A percentile compares a stretch with the other conserved stretches of the same genome.
Conservation (phyloP, 495 filamentous ascomycete species). For the Xylaria intraflava region DNA sequence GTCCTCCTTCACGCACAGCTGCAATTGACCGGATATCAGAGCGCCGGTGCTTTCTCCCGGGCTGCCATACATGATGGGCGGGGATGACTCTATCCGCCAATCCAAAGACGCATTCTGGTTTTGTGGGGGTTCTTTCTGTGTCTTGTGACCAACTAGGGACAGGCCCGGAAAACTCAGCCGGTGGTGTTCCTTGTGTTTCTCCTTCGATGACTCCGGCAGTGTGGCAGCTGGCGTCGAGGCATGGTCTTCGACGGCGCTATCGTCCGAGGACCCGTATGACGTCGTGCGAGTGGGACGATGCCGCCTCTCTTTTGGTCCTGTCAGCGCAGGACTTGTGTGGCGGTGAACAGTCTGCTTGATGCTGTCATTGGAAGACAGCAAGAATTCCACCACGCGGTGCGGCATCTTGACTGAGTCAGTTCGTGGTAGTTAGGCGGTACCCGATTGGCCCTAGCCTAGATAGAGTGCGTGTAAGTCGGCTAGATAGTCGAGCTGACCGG, state of each 20-base stretch:
- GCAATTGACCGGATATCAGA: constrained; percentile 77
- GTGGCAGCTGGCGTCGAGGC: constrained; percentile 20
- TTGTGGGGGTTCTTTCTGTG: constrained; percentile 36
- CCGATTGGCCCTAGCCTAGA: background rate
- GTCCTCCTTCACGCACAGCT: constrained; percentile 60
- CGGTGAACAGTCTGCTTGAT: constrained; percentile 29
- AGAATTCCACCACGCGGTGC: constrained; percentile 45
- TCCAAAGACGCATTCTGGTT: constrained; percentile 52
- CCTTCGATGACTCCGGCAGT: constrained; percentile 25
- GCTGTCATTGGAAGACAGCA: constrained; percentile 35
- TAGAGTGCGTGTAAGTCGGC: background rate
- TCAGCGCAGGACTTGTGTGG: constrained; percentile 19
- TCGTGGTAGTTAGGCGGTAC: background rate
- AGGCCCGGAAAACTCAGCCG: constrained; percentile 42
- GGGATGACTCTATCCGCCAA: constrained; percentile 83
- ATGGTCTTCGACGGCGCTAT: constrained; percentile 27
- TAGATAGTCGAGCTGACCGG: too few relatives aligned
- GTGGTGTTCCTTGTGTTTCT: constrained; percentile 38
- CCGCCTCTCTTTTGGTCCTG: constrained; percentile 16
- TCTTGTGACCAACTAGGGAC: constrained; percentile 37
- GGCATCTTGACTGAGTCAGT: constrained; percentile 35
- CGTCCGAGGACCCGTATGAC: constrained; percentile 30
- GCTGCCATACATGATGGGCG: constrained; percentile 73
- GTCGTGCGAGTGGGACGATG: constrained; percentile 24
- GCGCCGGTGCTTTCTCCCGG: constrained; percentile 75